Percentiles rank a stretch among this genome's conserved stretches.
Evolutionary conservation across 2,329 filamentous ascomycete species (phyloP).

Genomic region (Cordyceps fumosorosea): DNA sequence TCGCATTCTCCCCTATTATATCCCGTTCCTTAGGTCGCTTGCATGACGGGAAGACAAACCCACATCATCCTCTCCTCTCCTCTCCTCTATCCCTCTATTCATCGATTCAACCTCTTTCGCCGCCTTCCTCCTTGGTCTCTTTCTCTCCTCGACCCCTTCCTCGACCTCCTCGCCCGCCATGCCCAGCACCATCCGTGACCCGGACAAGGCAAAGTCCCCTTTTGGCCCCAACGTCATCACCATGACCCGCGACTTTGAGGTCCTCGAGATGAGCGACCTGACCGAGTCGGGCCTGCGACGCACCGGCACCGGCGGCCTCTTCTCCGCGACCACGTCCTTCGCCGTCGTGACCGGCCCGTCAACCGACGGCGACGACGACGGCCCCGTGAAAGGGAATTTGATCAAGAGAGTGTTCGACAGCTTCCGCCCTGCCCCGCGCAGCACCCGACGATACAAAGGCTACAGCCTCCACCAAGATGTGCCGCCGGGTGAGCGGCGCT

Average conservation of each 20-base stretch:
- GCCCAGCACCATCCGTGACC: background rate
- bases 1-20: no score
- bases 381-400: conserved; percentile 14
- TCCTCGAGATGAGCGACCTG: conserved; percentile 16
- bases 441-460: conserved; percentile 28
- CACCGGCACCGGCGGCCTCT: background rate
- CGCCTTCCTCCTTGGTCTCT: no score
- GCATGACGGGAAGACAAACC: no score
- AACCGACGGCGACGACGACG: background rate
- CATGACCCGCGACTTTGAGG: conserved; percentile 17
- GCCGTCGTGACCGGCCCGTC: background rate
- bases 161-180: background rate
- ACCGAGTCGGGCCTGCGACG: background rate
- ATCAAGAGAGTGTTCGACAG: conserved; percentile 40
- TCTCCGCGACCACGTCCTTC: conserved; percentile 13
- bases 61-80: no score
- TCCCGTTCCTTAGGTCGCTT: no score
- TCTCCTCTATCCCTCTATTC: no score
- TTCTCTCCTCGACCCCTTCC: no score
- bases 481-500: conserved; percentile 30
- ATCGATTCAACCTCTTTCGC: no score
- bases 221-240: conserved; percentile 14
- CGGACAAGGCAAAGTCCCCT: conserved; percentile 11
- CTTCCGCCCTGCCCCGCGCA: conserved; percentile 47
- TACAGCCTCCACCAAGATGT: conserved; percentile 20